Evolutionary conservation across 179 eudicot genomes (phyloP).

Genomic region (Camellia oleifera): DNA sequence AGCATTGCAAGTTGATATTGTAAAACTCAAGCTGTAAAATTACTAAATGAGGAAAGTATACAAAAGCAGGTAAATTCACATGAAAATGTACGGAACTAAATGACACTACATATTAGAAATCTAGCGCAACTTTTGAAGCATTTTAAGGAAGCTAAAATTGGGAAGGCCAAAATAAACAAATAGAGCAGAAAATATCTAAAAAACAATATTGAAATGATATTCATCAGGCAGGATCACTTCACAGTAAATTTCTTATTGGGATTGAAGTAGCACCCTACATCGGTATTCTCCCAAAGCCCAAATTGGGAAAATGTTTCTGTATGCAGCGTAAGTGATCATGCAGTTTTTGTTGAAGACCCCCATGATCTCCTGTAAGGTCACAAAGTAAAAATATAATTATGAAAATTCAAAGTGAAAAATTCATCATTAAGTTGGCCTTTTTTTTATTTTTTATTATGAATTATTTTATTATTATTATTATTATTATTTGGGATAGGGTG

Average conservation of each 20-base stretch:
- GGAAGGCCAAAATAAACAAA: background rate
- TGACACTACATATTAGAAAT: background rate
- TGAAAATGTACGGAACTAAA: background rate
- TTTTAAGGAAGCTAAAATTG: background rate
- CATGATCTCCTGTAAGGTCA: constrained; percentile 65
- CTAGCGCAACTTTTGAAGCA: background rate
- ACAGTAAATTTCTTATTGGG: background rate
- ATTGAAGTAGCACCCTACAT: constrained; percentile 52
- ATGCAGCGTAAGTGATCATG: constrained; percentile 92
- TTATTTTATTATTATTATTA: no score
- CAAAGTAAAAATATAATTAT: background rate
- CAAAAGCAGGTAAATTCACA: no score
- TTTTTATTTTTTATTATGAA: no score
- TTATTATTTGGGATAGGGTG: no score
- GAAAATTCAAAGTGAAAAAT: background rate
- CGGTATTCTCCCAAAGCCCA: constrained; percentile 97
- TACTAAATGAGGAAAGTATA: no score
- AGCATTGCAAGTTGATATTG: no score
- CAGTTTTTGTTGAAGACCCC: constrained; percentile 94
- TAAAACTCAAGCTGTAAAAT: no score
- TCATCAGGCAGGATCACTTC: background rate
- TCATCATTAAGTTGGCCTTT: background rate
- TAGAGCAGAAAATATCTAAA: background rate
- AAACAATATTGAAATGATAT: background rate
- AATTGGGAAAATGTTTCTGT: constrained; percentile 81